phyloP scores from a whole-genome alignment of 2,329 filamentous ascomycete genomes.

The Alternaria triticimaculans region DNA sequence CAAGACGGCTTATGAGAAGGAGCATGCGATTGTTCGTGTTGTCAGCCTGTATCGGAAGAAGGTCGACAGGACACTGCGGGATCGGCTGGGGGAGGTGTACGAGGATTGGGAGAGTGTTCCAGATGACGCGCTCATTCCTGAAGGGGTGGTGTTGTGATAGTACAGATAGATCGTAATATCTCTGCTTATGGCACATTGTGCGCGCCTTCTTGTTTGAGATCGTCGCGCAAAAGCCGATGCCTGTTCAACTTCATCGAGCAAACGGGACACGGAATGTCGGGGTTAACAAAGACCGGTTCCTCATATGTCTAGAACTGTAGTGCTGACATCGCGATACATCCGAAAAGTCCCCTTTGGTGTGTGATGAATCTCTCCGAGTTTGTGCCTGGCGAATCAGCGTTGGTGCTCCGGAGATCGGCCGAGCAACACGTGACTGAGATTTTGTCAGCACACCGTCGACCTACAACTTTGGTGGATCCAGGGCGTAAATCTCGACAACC shows the following conservation, averaged over 20 bases:
- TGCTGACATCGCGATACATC: neutral
- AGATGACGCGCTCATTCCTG: neutral
- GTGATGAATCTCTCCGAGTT: neutral
- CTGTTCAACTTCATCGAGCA: neutral
- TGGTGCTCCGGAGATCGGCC: neutral
- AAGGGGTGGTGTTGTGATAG: neutral
- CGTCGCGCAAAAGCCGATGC: neutral
- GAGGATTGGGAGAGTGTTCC: neutral
- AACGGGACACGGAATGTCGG: neutral
- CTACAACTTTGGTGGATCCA: neutral
- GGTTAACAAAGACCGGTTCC: neutral
- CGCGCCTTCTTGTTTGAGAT: neutral
- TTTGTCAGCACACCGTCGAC: neutral
- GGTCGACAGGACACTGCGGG: neutral
- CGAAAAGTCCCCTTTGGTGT: neutral
- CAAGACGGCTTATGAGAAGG: neutral
- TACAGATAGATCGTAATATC: neutral
- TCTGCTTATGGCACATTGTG: neutral
- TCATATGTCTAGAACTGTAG: neutral
- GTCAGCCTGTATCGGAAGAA: neutral
- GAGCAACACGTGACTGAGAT: neutral
- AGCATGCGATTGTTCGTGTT: conserved; percentile 1
- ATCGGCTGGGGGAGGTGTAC: neutral
- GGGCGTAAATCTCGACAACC: neutral
- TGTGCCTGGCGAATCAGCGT: neutral